Evolutionary conservation across 345 rosid genomes (phyloP).

Genomic region (Gossypium ekmanianum): DNA sequence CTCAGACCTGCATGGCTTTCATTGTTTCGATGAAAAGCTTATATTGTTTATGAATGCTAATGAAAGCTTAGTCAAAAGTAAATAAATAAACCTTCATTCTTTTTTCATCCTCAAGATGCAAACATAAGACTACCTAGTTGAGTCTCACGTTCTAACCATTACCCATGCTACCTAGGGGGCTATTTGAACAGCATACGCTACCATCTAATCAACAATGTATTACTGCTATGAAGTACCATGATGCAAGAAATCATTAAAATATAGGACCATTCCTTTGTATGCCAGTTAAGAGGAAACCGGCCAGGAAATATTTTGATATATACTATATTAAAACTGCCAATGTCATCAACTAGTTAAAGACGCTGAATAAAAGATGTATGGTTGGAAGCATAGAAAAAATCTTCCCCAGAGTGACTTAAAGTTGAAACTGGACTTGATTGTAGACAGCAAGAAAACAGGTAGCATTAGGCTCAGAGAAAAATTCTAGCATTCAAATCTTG

Average conservation of each 20-base stretch:
- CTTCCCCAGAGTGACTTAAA: neutral
- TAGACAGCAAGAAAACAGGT: neutral
- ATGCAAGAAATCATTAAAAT: neutral
- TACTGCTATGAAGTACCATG: neutral
- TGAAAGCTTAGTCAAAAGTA: neutral
- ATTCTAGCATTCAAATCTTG: slow-evolving; percentile 1
- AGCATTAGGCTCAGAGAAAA: neutral
- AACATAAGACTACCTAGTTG: neutral
- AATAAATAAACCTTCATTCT: neutral
- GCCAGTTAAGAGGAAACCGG: neutral
- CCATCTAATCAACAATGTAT: neutral
- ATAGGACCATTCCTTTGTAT: neutral
- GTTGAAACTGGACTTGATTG: neutral
- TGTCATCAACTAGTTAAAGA: neutral
- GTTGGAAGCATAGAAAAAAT: neutral
- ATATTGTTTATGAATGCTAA: neutral
- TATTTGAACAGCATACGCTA: neutral
- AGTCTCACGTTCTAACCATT: neutral
- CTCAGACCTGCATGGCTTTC: slow-evolving; percentile 1
- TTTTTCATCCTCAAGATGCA: neutral
- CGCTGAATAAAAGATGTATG: neutral
- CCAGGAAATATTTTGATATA: neutral
- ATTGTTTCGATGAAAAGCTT: slow-evolving; percentile 3
- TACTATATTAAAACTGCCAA: neutral
- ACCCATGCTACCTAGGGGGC: neutral